Base-by-base conservation (phyloP, 148 eudicot genomes). In the Vaccinium corymbosum region DNA sequence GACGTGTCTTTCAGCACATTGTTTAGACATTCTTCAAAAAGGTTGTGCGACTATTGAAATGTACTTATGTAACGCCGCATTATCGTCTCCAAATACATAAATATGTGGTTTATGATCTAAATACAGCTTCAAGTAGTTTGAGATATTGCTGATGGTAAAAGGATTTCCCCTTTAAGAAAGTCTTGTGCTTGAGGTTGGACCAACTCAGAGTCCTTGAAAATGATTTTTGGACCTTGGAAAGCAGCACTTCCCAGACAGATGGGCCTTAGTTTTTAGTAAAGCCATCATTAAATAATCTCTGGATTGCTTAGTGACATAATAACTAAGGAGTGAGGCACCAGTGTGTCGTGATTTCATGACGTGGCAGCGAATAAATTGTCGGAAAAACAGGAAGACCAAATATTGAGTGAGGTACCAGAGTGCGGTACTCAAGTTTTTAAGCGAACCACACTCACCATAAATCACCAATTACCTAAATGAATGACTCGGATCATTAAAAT, bases 201-300 rank as follows among this genome's bases (percentile, higher is more conserved):
- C 79, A 76, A 19, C 29, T 76, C 49, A 48, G 53, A 49, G 56
- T 11, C 29, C 29, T 68, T 68, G 29, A 8, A 76, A 42, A n/a
- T 32, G 42, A 7, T 22, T 14, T 68, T 4, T 13, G 73, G 73
- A 14, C 73, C 73, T 13, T 29, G 73, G 73, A 27, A 68, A 78
- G 53, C 61, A 78, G 48, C 64, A 51, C 80, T 27, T 78, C 46
- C 80, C 68, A 17, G 51, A 79, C 70, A 79, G 27, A 57, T 57
- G 68, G 82, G 82, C 49, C 66, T 55, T 55, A 25, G 48, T 79
- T 32, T 59, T 55, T 29, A 56, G 81, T 29, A 79, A 53, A 55
- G 48, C 22, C 62, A 56, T 79, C 81, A 55, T 32, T 79, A 29
- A 68, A 68, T 68, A 79, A 56, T 56, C 81, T 5, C 38, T 49